These are phyloP conservation scores for Leishmania gerbilli DNA, from an alignment of 208 protist species.

Conservation along the genomic window DNA sequence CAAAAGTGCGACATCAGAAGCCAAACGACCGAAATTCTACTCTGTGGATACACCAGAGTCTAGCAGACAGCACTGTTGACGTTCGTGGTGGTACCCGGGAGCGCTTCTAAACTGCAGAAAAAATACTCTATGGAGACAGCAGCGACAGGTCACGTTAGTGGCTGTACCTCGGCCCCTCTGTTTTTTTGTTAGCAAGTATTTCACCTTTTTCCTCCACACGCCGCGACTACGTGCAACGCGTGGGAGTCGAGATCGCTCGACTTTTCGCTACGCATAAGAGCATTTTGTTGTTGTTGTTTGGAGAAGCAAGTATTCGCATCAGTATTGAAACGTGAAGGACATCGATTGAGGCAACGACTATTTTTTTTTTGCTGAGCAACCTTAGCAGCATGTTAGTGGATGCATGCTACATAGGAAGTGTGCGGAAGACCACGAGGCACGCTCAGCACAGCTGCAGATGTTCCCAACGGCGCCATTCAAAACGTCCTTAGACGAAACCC, in stretches of 20 bases:
- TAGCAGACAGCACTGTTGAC: neutral
- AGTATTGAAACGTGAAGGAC: neutral
- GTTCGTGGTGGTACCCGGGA: neutral
- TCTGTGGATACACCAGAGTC: conserved; percentile 4
- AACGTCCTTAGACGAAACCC: neutral
- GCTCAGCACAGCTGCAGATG: neutral
- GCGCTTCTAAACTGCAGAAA: neutral
- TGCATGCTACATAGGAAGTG: neutral
- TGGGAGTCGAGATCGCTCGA: neutral
- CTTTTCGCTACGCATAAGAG: neutral
- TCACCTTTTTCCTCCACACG: neutral
- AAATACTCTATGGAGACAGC: conserved; percentile 3
- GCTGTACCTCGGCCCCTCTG: neutral
- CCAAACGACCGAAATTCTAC: neutral
- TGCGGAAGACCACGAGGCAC: neutral
- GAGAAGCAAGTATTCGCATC: neutral
- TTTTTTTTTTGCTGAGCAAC: neutral
- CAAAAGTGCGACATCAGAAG: conserved; percentile 14
- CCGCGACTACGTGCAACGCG: conserved; percentile 1
- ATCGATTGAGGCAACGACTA: neutral
- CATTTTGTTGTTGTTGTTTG: neutral
- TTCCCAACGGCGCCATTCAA: neutral
- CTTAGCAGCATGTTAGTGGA: no score
- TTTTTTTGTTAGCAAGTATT: neutral
- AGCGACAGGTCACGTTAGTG: neutral